Evolutionary conservation across 768 basidiomycete species (phyloP).

Genomic region (Lyophyllum decastes): DNA sequence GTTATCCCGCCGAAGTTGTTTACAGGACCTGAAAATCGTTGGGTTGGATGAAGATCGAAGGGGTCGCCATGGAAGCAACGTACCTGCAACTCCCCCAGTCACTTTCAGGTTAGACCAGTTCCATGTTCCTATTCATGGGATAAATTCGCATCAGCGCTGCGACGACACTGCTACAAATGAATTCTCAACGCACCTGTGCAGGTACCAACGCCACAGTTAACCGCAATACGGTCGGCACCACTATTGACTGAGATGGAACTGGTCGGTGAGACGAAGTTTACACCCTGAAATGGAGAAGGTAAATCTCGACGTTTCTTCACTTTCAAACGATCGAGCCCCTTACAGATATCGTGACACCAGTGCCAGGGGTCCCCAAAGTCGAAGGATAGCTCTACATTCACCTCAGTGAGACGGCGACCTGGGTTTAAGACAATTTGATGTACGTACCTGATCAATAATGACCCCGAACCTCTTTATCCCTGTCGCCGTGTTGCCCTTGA

Average conservation of each 20-base stretch:
- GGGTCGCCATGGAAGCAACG: not conserved
- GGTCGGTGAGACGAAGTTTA: conserved; percentile 45
- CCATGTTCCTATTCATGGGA: conserved; percentile 41
- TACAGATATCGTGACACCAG: conserved; percentile 59
- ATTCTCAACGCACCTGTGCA: conserved; percentile 43
- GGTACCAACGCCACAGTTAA: conserved; percentile 55
- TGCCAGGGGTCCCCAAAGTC: conserved; percentile 54
- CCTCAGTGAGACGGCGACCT: not conserved
- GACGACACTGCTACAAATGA: not conserved
- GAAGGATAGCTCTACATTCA: conserved; percentile 55
- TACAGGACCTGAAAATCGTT: conserved; percentile 31
- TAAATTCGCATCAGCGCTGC: not conserved
- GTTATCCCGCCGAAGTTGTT: conserved; percentile 34
- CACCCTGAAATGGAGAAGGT: conserved; percentile 31
- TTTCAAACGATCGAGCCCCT: conserved; percentile 11
- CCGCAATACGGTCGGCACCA: conserved; percentile 46
- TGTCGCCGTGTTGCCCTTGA: conserved; percentile 52
- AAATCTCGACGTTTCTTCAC: not conserved
- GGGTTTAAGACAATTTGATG: not conserved
- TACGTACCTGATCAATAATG: conserved; percentile 55
- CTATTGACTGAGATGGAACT: conserved; percentile 44
- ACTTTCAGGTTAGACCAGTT: conserved; percentile 48
- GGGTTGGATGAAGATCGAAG: not conserved
- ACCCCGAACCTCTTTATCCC: conserved; percentile 53
- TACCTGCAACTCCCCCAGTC: conserved; percentile 43